Conservation (phyloP, 2,329 filamentous ascomycete genomes). For the Fusarium sterilihyphosum region DNA sequence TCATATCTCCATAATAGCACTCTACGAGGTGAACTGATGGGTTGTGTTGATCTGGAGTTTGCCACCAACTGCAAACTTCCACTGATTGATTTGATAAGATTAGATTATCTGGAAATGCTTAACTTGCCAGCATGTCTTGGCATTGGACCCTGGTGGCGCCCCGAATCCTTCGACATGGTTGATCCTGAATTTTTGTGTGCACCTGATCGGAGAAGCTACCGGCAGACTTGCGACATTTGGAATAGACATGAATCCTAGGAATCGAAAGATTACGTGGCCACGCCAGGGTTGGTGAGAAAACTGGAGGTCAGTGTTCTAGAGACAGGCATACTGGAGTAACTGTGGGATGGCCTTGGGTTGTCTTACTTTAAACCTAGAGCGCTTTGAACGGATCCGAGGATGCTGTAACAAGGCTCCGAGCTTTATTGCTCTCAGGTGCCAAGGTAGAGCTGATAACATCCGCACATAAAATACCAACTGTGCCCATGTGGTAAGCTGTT, state of each 20-base stretch:
- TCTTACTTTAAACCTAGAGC: not conserved
- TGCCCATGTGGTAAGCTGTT: not conserved
- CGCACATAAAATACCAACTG: not conserved
- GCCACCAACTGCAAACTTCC: not conserved
- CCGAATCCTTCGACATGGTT: not conserved
- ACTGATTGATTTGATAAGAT: slow-evolving; percentile 28
- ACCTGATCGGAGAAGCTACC: not conserved
- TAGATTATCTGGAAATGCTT: not conserved
- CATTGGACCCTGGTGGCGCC: not conserved
- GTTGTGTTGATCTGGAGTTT: not conserved
- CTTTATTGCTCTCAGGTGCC: not conserved
- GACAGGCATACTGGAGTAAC: not conserved
- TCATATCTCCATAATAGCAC: too few relatives aligned
- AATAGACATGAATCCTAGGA: not conserved
- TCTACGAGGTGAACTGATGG: not conserved
- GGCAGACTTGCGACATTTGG: not conserved
- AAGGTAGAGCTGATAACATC: not conserved
- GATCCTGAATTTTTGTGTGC: not conserved
- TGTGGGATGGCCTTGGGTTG: not conserved
- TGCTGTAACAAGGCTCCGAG: not conserved
- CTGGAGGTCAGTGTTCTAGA: rapidly evolving
- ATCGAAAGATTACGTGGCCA: not conserved
- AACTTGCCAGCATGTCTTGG: not conserved
- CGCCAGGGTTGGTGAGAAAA: not conserved
- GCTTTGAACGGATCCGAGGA: not conserved